Percentiles rank a stretch among this genome's conserved stretches.
These are phyloP conservation scores for Vigna nakashimae DNA, from an alignment of 306 rosid species.

Conservation along the genomic window DNA sequence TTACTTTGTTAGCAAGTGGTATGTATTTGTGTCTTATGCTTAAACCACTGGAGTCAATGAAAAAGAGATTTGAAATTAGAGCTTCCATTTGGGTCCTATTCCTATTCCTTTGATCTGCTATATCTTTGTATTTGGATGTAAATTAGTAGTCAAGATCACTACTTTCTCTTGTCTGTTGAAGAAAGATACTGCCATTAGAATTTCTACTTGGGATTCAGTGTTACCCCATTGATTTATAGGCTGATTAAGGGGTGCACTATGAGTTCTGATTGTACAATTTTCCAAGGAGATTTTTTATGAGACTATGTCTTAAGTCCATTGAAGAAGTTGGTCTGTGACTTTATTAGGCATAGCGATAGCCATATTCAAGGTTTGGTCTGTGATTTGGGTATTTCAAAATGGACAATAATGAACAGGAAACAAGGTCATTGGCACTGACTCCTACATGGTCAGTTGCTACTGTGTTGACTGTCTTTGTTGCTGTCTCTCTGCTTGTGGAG, in stretches of 20 bases:
- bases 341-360: constrained; percentile 45
- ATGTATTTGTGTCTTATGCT: constrained; percentile 19
- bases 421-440: constrained; percentile 93
- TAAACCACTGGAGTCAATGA: constrained; percentile 16
- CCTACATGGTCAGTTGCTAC: constrained; percentile 99
- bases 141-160: constrained; percentile 30
- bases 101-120: background rate
- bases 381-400: constrained; percentile 53
- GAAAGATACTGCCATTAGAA: constrained; percentile 29
- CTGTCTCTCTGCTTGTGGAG: constrained; percentile 91
- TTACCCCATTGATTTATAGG: constrained; percentile 17
- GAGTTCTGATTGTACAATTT: constrained; percentile 21
- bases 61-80: constrained; percentile 36
- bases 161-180: constrained; percentile 33
- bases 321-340: constrained; percentile 33
- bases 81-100: constrained; percentile 11
- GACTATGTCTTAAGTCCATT: constrained; percentile 34
- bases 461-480: constrained; percentile 85
- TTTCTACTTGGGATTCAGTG: constrained; percentile 35
- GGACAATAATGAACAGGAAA: constrained; percentile 63
- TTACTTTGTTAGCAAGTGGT: constrained; percentile 18
- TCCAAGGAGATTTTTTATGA: constrained; percentile 25
- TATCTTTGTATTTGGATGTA: constrained; percentile 33
- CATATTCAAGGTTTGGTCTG: constrained; percentile 40
- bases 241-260: constrained; percentile 32